These are phyloP conservation scores for Boletus patriciae DNA, from an alignment of 768 basidiomycete species.

Conservation along the genomic window DNA sequence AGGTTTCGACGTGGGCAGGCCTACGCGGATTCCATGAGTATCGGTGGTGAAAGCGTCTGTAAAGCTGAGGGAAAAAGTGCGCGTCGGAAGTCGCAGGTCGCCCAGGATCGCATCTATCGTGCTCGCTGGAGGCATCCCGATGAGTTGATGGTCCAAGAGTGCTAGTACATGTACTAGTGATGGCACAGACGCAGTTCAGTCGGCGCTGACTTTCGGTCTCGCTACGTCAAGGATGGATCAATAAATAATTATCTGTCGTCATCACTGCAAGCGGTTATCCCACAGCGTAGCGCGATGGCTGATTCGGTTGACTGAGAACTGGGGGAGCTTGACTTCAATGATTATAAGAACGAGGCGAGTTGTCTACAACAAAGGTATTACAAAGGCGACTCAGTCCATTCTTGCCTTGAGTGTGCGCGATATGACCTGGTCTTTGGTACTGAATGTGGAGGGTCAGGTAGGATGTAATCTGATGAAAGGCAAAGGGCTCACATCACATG, in stretches of 20 bases:
- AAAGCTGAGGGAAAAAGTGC: slow-evolving; percentile 20
- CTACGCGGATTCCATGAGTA: slow-evolving; percentile 12
- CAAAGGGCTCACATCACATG: slow-evolving; percentile 80
- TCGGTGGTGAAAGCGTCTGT: neutral
- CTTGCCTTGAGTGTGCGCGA: slow-evolving; percentile 86
- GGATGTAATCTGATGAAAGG: slow-evolving; percentile 5
- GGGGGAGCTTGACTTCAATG: neutral
- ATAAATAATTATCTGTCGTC: neutral
- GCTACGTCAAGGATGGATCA: too few relatives aligned
- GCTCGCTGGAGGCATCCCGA: slow-evolving; percentile 1
- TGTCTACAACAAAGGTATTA: slow-evolving; percentile 22
- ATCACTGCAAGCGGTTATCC: neutral
- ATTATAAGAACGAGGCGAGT: neutral
- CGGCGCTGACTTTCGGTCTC: neutral
- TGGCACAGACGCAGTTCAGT: too few relatives aligned
- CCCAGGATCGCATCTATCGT: slow-evolving; percentile 12
- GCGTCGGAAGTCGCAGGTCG: slow-evolving; percentile 16
- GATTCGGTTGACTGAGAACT: too few relatives aligned
- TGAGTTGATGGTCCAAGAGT: neutral
- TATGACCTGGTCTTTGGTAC: slow-evolving; percentile 72
- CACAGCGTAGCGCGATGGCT: neutral
- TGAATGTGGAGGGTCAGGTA: slow-evolving; percentile 27
- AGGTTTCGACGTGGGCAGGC: slow-evolving; percentile 3
- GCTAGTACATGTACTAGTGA: too few relatives aligned
- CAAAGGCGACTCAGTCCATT: slow-evolving; percentile 67